phyloP scores from a whole-genome alignment of 2,329 filamentous ascomycete genomes.

The Lachnellula arida region DNA sequence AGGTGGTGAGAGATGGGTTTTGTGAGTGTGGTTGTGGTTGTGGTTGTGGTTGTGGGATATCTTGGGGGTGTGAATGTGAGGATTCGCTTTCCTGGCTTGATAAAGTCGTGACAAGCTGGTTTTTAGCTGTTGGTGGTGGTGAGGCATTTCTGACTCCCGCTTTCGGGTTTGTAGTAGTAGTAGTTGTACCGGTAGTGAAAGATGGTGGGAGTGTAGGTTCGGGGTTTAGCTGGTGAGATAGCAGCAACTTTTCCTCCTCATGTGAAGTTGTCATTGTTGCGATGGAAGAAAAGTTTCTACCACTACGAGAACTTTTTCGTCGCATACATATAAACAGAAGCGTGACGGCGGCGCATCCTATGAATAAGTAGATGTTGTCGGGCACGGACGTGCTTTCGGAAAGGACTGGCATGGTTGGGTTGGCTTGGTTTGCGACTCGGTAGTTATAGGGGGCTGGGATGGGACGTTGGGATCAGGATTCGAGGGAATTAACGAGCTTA shows the following conservation, averaged over 20 bases:
- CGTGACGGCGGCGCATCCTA: not conserved
- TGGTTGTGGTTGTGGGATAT: no score
- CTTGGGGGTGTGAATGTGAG: no score
- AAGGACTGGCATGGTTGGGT: constrained; percentile 6
- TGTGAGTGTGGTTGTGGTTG: no score
- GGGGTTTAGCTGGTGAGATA: not conserved
- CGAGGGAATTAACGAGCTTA: not conserved
- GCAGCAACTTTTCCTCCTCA: not conserved
- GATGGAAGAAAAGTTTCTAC: no score
- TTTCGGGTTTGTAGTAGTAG: no score
- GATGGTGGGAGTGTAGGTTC: not conserved
- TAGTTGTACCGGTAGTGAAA: not conserved
- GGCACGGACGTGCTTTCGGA: not conserved
- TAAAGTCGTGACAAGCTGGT: no score
- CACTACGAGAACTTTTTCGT: not conserved
- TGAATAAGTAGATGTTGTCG: not conserved
- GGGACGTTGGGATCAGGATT: not conserved
- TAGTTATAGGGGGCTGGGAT: not conserved
- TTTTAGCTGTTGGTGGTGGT: no score
- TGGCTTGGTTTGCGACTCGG: not conserved
- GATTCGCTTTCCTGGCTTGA: no score
- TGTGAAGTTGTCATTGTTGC: not conserved
- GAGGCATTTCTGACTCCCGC: no score
- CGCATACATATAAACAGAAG: not conserved
- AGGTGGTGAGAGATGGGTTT: not conserved